Evolutionary conservation across 179 eudicot species (phyloP), one percentile per base, ranked within the genome.

Genomic region (Heliamphora pulchella): DNA sequence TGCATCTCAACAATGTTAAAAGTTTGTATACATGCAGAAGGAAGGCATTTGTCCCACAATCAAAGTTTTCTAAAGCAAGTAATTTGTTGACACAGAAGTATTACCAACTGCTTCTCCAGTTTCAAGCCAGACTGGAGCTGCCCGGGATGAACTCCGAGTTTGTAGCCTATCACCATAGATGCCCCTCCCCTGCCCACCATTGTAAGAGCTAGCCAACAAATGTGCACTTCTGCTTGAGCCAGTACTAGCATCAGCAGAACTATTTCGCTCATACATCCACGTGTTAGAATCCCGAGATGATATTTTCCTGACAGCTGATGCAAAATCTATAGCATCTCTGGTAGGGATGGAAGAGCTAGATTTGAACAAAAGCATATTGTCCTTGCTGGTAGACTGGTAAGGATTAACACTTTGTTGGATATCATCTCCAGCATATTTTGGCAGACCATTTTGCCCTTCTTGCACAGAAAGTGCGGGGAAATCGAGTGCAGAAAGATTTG

Each of bases 51-150:
- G 65, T 68, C 67, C 74, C 7, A 51, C 48, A 76, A 51, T 78
- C 50, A 65, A 58, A 63, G 50, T 31, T 47, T 78, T 57, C 8
- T 13, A 13, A 55, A 79, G 57, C 5, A 74, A 81, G 46, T 8
- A 79, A 82, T 71, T 83, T 17, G 68, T 44, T 17, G 66, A 79
- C 63, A 79, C 69, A 75, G 72, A 85, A 84, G 80, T 78, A 86
- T 86, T 94, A 96, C 98, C 99, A 51, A 94, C 98, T 77, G 97
- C 89, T 80, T 94, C 96, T 84, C 97, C 99, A 82, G 99, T 96
- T 84, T 96, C 97, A 80, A 94, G 96, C 99, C 99, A 94, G 48
- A 82, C 86, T 73, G 99, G 98, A 79, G 94, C 87, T 68, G 90
- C 84, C 77, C 91, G 93, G 80, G 86, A 80, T 71, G 96, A 85